Evolutionary conservation across 768 basidiomycete genomes (phyloP).

Genomic region (Collybia mongolica): DNA sequence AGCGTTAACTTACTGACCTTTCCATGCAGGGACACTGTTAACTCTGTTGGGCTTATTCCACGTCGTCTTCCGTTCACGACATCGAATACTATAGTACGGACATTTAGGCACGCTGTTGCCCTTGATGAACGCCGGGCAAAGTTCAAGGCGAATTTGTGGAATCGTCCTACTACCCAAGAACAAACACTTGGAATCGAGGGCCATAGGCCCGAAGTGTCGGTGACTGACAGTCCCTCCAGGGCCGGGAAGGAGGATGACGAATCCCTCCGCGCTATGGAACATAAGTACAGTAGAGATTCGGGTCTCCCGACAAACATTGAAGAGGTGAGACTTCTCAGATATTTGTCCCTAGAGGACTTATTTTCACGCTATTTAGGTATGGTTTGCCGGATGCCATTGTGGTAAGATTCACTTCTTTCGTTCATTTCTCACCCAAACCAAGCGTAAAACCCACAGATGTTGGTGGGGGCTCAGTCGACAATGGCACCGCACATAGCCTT

Average conservation of each 20-base stretch:
- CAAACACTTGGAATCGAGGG: conserved; percentile 22
- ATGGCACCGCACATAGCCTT: conserved; percentile 28
- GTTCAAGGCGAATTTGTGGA: conserved; percentile 20
- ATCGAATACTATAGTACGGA: conserved; percentile 35
- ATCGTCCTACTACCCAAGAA: conserved; percentile 21
- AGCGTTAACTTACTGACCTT: neutral
- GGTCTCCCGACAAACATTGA: conserved; percentile 32
- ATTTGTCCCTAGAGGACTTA: neutral
- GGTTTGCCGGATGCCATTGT: conserved; percentile 48
- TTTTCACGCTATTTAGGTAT: conserved; percentile 27
- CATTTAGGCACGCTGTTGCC: conserved; percentile 17
- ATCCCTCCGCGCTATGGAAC: conserved; percentile 14
- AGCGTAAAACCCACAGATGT: conserved; percentile 16
- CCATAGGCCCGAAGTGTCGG: conserved; percentile 5
- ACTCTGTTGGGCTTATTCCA: conserved; percentile 46
- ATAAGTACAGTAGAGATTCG: conserved; percentile 16
- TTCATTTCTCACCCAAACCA: neutral
- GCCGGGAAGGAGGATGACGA: conserved; percentile 6
- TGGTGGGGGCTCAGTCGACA: conserved; percentile 31
- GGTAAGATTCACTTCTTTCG: conserved; percentile 17
- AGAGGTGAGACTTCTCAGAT: too few species aligned
- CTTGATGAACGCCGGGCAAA: conserved; percentile 18
- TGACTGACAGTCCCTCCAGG: conserved; percentile 1
- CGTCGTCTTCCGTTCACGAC: conserved; percentile 45
- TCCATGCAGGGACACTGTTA: conserved; percentile 51